A percentile compares a stretch with the other conserved stretches of the same genome.
Conservation (phyloP, 805 yeast genomes). For the Zygosaccharomyces rouxii region DNA sequence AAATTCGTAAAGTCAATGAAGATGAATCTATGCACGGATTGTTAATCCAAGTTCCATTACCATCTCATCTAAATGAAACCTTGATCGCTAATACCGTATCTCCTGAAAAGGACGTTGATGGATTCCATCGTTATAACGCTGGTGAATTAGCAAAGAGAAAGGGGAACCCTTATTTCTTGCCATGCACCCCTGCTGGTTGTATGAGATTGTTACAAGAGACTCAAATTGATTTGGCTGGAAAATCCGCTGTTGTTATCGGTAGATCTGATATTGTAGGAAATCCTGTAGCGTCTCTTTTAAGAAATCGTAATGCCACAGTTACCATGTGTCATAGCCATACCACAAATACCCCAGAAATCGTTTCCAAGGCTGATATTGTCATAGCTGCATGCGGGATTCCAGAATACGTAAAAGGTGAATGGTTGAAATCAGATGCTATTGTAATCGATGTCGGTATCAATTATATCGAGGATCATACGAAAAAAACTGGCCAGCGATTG, state of each 20-base stretch:
- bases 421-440: conserved; percentile 80
- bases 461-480: conserved; percentile 69
- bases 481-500: conserved; percentile 72
- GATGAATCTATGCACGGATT: conserved; percentile 64
- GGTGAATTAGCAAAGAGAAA: conserved; percentile 74
- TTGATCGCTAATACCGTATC: conserved; percentile 61
- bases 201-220: conserved; percentile 58
- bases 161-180: conserved; percentile 66
- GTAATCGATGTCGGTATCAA: conserved; percentile 96
- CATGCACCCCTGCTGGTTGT: conserved; percentile 83
- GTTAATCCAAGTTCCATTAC: conserved; percentile 73
- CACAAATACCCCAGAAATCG: conserved; percentile 44
- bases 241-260: conserved; percentile 78
- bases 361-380: conserved; percentile 67
- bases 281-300: conserved; percentile 69
- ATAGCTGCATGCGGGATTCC: conserved; percentile 90
- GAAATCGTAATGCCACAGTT: conserved; percentile 70
- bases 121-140: conserved; percentile 71
- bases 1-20: conserved; percentile 53
- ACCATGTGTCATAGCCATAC: conserved; percentile 71
- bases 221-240: conserved; percentile 53
- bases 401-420: conserved; percentile 76
- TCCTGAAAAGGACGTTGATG: conserved; percentile 75
- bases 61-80: conserved; percentile 63
- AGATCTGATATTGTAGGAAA: conserved; percentile 84